These are phyloP conservation scores for Fusarium sp. DNA, from an alignment of 2,329 filamentous ascomycete genomes.

Conservation along the genomic window DNA sequence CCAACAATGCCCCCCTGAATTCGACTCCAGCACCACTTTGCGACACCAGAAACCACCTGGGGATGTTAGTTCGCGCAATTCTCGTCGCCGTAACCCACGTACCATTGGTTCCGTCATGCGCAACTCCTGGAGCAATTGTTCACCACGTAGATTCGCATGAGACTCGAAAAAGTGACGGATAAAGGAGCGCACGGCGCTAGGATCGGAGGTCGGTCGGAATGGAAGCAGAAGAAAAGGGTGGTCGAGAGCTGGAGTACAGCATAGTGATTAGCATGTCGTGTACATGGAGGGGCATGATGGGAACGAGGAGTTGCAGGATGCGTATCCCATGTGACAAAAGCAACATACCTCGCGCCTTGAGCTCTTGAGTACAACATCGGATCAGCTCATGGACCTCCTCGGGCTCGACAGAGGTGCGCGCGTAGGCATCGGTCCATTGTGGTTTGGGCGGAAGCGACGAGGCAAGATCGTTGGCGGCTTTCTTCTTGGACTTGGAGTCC, in stretches of 20 bases:
- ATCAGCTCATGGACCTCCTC: constrained; percentile 93
- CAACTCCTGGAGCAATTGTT: constrained; percentile 83
- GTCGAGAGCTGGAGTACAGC: constrained; percentile 74
- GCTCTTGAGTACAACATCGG: constrained; percentile 85
- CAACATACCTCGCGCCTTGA: constrained; percentile 90
- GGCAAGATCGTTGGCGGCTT: constrained; percentile 65
- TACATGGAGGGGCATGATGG: background rate
- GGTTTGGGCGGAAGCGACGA: constrained; percentile 74
- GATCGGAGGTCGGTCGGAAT: constrained; percentile 92
- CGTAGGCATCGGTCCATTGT: constrained; percentile 89
- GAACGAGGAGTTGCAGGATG: background rate
- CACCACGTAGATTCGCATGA: constrained; percentile 72
- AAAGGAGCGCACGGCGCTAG: constrained; percentile 91
- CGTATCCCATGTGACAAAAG: constrained; percentile 5
- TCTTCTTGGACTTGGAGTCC: constrained; percentile 76
- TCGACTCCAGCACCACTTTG: constrained; percentile 99
- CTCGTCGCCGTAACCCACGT: constrained; percentile 47
- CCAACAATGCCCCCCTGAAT: constrained; percentile 91
- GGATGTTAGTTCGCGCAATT: constrained; percentile 37
- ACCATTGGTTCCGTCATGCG: constrained; percentile 96
- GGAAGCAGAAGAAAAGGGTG: constrained; percentile 93
- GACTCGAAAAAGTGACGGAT: constrained; percentile 91
- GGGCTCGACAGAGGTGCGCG: constrained; percentile 82
- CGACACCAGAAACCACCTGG: constrained; percentile 89
- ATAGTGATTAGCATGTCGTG: constrained; percentile 36